Conservation (phyloP, 2,329 filamentous ascomycete species). For the Colletotrichum karsti region DNA sequence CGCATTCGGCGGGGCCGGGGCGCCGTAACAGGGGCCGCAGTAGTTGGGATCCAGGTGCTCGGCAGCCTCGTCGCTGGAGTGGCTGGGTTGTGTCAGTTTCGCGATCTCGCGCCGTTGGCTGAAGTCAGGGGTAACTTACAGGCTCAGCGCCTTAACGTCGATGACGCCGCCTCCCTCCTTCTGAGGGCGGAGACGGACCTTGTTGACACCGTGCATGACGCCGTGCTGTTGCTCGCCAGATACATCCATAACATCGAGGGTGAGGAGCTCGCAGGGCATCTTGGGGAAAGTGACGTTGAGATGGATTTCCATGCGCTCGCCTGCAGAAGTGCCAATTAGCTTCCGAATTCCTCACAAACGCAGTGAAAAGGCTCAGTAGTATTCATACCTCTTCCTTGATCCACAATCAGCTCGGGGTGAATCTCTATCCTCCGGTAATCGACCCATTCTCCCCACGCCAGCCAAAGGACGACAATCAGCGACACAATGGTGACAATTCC, state of each 20-base stretch:
- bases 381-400: conserved; percentile 86
- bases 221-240: conserved; percentile 96
- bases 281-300: conserved; percentile 96
- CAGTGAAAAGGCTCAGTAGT: background rate
- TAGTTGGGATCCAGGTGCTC: conserved; percentile 89
- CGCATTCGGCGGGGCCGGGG: conserved; percentile 74
- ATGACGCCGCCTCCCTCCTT: conserved; percentile 81
- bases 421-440: conserved; percentile 90
- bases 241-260: conserved; percentile 98
- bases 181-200: conserved; percentile 80
- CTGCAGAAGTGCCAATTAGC: conserved; percentile 51
- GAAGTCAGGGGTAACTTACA: conserved; percentile 57
- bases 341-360: background rate
- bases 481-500: conserved; percentile 95
- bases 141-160: conserved; percentile 72
- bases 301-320: conserved; percentile 99
- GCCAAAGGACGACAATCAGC: conserved; percentile 85
- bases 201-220: conserved; percentile 90
- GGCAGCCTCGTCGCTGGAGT: conserved; percentile 73
- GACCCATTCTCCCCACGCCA: conserved; percentile 94
- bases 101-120: background rate
- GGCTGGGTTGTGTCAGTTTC: conserved; percentile 51
- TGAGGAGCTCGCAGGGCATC: conserved; percentile 93
- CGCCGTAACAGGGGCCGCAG: conserved; percentile 94
- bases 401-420: conserved; percentile 92